Base-by-base conservation (phyloP, 2,329 filamentous ascomycete species). In the Aspergillus proliferans region DNA sequence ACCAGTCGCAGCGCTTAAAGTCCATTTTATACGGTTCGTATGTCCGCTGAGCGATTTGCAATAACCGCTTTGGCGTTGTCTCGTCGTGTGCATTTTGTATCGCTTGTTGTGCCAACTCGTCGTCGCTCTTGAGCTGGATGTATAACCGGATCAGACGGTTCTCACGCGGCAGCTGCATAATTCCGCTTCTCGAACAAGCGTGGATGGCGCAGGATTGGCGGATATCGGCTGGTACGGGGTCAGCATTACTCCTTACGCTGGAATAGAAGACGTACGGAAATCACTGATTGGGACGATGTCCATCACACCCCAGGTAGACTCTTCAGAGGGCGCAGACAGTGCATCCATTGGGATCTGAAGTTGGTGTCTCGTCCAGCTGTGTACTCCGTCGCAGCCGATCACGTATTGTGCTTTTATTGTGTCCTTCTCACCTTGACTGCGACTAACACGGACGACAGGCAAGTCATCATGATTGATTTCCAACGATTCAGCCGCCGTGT, bases 101-200 rank as follows among this genome's bases (percentile, higher is more conserved):
- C 26, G 26, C 26, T 30, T 30, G 10, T 38, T 19, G 34, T 1
- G 8, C 34, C 18, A 38, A 15, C 15, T 18, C n/a, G 10, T 19
- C n/a, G 18, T 18, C 38, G 7, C 12, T 2, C 19, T 65, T 79
- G 15, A 87, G 72, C 61, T 87, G 82, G 45, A 87, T 84, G 51
- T 85, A 86, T 1, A 85, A 62, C 4, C 84, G 74, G 0, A 85
- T 81, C 4, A 86, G 69, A 48, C 77, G 81, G 34, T 80, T 77
- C 60, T 85, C 83, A 9, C 83, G 73, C 0, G 83, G 83, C n/a
- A 85, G 84, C 2, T 84, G 74, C 80, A 86, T 83, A 21, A 86
- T 65, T 46, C 74, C 82, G 1, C 83, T 83, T 6, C 73, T 66
- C 42, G 73, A 64, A 12, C 71, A 77, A 5, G 76, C 79, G 57